Evolutionary conservation across 441 rosid genomes (phyloP).

Genomic region (Brassica balearica): DNA sequence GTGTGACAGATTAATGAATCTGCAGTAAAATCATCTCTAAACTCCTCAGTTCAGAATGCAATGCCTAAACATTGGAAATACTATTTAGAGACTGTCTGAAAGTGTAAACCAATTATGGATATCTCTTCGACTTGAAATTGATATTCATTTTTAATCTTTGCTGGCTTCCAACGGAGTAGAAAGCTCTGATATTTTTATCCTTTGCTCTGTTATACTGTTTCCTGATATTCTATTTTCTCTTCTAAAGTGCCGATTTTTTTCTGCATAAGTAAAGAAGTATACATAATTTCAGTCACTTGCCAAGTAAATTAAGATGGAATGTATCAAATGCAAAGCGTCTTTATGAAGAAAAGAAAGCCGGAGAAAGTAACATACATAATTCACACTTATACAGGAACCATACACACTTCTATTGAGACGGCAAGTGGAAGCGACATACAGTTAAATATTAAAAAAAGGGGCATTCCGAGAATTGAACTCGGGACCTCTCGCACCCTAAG

Average conservation of each 20-base stretch:
- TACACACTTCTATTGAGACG: background rate
- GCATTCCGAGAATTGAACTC: slow-evolving; percentile 83
- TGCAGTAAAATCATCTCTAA: slow-evolving; percentile 51
- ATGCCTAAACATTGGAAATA: slow-evolving; percentile 50
- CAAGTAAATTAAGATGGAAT: slow-evolving; percentile 10
- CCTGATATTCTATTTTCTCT: too few relatives aligned
- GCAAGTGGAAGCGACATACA: background rate
- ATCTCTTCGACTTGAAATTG: slow-evolving; percentile 69
- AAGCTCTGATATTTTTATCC: too few relatives aligned
- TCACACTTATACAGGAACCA: background rate
- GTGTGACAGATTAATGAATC: slow-evolving; percentile 60
- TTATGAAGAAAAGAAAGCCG: background rate
- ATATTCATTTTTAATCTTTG: slow-evolving; percentile 47
- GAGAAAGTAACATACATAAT: slow-evolving; percentile 5
- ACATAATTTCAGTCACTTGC: slow-evolving; percentile 8
- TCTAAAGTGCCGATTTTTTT: too few relatives aligned
- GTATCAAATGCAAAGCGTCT: background rate
- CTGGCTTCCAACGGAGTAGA: slow-evolving; percentile 58
- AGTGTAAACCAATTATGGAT: slow-evolving; percentile 49
- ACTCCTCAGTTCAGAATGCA: slow-evolving; percentile 47
- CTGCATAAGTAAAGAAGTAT: slow-evolving; percentile 50
- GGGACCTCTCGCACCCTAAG: slow-evolving; percentile 91
- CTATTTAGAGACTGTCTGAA: slow-evolving; percentile 22
- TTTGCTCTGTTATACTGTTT: too few relatives aligned
- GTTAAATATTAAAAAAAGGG: slow-evolving; percentile 40